Evolutionary conservation across 2,329 filamentous ascomycete species (phyloP).

Genomic region (Dactylellina drechsleri): DNA sequence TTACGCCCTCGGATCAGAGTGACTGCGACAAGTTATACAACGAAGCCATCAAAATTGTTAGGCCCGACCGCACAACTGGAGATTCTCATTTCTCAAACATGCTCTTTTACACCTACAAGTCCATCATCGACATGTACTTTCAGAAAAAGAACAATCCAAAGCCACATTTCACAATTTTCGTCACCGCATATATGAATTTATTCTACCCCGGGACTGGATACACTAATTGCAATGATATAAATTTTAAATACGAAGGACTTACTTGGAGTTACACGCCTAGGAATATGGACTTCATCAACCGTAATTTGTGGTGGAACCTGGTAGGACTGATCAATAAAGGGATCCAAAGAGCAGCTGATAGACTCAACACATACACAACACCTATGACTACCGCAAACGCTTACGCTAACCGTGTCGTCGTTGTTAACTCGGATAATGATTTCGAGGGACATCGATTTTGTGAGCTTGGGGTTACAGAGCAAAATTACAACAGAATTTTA

Average conservation of each 20-base stretch:
- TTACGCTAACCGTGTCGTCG: slow-evolving; percentile 11
- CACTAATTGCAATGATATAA: slow-evolving; percentile 2
- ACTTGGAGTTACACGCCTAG: neutral
- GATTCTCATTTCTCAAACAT: neutral
- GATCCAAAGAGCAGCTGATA: slow-evolving; percentile 12
- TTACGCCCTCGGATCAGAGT: neutral
- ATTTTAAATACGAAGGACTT: slow-evolving; percentile 14
- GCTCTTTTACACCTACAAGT: neutral
- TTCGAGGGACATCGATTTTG: slow-evolving; percentile 21
- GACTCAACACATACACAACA: neutral
- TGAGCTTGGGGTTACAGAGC: slow-evolving; percentile 7
- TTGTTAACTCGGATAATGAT: neutral
- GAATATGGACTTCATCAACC: neutral
- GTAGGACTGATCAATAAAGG: neutral
- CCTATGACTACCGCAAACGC: too few relatives aligned
- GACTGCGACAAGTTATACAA: neutral
- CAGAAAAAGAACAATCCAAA: slow-evolving; percentile 2
- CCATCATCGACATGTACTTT: slow-evolving; percentile 17
- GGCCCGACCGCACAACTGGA: too few relatives aligned
- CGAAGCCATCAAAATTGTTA: neutral
- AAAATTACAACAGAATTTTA: slow-evolving; percentile 15
- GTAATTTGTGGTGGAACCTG: neutral
- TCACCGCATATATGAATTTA: slow-evolving; percentile 7
- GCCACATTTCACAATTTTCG: slow-evolving; percentile 26
- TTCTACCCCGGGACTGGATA: neutral